phyloP scores from a whole-genome alignment of 306 rosid genomes.

The Carpinus fangiana region DNA sequence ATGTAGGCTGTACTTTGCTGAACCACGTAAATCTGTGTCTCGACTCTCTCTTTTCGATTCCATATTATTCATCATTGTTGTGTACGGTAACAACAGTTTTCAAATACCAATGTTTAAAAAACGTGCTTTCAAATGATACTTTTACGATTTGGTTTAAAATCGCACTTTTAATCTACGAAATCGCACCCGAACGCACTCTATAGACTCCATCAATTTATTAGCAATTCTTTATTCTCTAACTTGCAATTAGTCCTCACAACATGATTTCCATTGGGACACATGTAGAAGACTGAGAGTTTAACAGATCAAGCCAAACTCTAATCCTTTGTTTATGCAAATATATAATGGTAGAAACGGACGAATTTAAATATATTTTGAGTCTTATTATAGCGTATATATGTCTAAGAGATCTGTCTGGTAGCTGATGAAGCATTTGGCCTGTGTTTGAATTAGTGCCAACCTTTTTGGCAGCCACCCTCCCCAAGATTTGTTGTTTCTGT shows the following conservation, averaged over 20 bases:
- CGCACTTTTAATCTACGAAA: too few species aligned
- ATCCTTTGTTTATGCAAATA: not conserved
- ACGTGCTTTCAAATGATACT: too few species aligned
- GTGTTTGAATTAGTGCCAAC: not conserved
- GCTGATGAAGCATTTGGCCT: not conserved
- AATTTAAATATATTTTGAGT: not conserved
- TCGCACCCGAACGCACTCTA: too few species aligned
- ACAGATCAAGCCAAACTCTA: conserved; percentile 29
- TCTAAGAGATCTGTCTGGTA: not conserved
- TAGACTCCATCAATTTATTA: not conserved
- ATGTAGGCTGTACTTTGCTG: too few species aligned
- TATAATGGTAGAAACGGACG: too few species aligned
- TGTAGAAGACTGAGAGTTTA: not conserved
- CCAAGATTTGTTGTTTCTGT: too few species aligned
- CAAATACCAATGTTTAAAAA: too few species aligned
- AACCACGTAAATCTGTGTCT: too few species aligned
- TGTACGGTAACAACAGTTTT: too few species aligned
- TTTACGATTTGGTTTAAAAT: too few species aligned
- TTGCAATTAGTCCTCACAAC: not conserved
- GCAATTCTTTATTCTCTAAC: not conserved
- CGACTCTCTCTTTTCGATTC: too few species aligned
- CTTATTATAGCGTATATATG: not conserved
- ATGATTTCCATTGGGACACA: not conserved
- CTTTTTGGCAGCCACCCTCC: not conserved
- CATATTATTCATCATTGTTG: too few species aligned